Conservation (phyloP, 2,329 filamentous ascomycete species). For the Fusarium zealandicum region DNA sequence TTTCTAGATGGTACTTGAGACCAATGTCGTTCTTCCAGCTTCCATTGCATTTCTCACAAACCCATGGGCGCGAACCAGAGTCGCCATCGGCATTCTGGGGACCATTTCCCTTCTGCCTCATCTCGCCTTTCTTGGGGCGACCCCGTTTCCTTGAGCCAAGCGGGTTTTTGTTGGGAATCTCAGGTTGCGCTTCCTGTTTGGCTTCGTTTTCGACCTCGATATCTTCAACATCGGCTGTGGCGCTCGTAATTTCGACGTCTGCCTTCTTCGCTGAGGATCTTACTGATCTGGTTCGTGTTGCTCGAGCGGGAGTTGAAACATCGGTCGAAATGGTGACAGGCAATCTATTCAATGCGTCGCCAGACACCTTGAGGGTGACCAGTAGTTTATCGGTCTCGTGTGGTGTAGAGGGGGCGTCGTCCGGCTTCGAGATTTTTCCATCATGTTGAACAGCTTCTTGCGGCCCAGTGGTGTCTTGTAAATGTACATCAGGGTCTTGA, state of each 20-base stretch:
- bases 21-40: constrained; percentile 66
- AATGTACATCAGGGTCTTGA: not conserved
- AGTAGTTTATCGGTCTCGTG: constrained; percentile 3
- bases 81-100: constrained; percentile 18
- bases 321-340: not conserved
- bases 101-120: constrained; percentile 15
- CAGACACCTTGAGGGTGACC: constrained; percentile 19
- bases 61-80: constrained; percentile 46
- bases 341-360: constrained; percentile 10
- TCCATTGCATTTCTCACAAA: constrained; percentile 61
- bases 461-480: not conserved
- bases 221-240: constrained; percentile 2
- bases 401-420: not conserved
- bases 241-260: not conserved
- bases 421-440: not conserved
- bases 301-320: constrained; percentile 15
- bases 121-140: constrained; percentile 28
- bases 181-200: constrained; percentile 1
- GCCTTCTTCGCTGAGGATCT: constrained; percentile 23
- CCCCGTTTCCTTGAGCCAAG: constrained; percentile 41
- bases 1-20: constrained; percentile 65
- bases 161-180: not conserved
- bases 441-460: not conserved
- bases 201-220: not conserved
- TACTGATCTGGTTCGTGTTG: constrained; percentile 13